Percentiles rank a stretch among this genome's conserved stretches.
Conservation (phyloP, 2,329 filamentous ascomycete species). For the Botrytis elliptica region DNA sequence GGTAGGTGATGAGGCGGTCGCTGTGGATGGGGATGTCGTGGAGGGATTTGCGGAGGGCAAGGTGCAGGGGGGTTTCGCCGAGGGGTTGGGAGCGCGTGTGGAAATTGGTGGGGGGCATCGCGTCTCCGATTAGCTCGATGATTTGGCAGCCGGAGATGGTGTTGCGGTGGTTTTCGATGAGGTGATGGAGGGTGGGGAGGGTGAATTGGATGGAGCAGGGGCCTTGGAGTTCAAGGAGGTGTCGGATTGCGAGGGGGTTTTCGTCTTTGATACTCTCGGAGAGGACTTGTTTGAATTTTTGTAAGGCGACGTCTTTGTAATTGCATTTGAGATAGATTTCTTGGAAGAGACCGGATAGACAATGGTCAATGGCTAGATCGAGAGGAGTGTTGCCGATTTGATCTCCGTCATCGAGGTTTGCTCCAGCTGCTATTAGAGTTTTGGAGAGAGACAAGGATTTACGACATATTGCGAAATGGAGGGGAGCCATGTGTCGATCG, state of each 20-base stretch:
- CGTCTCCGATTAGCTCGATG: not conserved
- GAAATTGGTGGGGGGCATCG: not conserved
- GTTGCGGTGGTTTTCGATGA: slow-evolving; percentile 4
- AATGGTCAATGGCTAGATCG: not conserved
- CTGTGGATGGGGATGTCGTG: not conserved
- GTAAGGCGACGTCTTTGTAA: not conserved
- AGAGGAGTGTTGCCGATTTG: not conserved
- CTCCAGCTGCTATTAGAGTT: not conserved
- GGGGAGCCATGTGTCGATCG: not conserved
- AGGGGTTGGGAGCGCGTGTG: not conserved
- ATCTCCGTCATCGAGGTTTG: not conserved
- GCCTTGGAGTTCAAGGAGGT: not conserved
- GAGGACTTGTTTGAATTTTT: slow-evolving; percentile 1
- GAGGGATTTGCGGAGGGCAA: not conserved
- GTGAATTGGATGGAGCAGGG: not conserved
- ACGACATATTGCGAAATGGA: slow-evolving; percentile 3
- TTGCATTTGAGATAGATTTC: not conserved
- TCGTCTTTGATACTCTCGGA: not conserved
- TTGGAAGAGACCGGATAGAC: not conserved
- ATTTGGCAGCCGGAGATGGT: not conserved
- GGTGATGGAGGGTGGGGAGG: slow-evolving; percentile 10
- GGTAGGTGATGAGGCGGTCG: not conserved
- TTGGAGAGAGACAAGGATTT: not conserved
- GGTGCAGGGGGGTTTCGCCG: slow-evolving; percentile 10
- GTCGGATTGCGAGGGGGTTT: not conserved